Evolutionary conservation across 2,329 filamentous ascomycete species (phyloP).

Genomic region (Ceratocystis cubensis): DNA sequence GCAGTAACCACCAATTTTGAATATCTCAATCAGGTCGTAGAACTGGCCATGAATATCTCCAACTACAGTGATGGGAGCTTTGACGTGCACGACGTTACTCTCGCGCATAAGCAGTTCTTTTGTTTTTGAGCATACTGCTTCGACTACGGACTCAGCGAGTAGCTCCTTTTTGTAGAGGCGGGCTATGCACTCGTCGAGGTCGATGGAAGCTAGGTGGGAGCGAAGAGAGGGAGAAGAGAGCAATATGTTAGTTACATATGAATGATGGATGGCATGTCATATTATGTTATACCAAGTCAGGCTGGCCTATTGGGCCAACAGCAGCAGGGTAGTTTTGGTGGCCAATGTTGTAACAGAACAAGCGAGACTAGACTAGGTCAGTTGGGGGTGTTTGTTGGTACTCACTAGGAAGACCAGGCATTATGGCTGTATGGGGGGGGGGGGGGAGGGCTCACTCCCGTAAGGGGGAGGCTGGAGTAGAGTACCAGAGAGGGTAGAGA

Average conservation of each 20-base stretch:
- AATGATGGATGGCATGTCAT: background rate
- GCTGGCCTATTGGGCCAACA: background rate
- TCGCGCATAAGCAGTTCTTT: conserved; percentile 99
- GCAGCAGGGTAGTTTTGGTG: background rate
- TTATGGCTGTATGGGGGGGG: background rate
- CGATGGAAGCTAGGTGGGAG: conserved; percentile 62
- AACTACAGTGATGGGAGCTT: conserved; percentile 89
- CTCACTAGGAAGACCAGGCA: conserved; percentile 21
- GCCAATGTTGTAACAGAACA: background rate
- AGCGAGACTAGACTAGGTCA: background rate
- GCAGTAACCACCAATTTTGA: conserved; percentile 93
- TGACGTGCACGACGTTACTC: conserved; percentile 97
- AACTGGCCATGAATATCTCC: conserved; percentile 99
- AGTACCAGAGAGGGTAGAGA: background rate
- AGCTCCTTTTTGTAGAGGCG: conserved; percentile 95
- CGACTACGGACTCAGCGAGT: conserved; percentile 91
- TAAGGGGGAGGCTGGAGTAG: background rate
- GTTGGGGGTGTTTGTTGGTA: background rate
- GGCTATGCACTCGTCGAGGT: conserved; percentile 96
- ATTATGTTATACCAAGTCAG: too few species aligned
- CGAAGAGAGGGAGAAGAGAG: conserved; percentile 5
- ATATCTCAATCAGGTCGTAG: conserved; percentile 98
- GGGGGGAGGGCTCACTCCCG: background rate
- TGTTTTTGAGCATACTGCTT: conserved; percentile 97
- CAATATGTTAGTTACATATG: background rate